Percentiles rank a stretch among this genome's conserved stretches.
These are phyloP conservation scores for Nemania sp. DNA, from an alignment of 2,329 filamentous ascomycete species.

Conservation along the genomic window DNA sequence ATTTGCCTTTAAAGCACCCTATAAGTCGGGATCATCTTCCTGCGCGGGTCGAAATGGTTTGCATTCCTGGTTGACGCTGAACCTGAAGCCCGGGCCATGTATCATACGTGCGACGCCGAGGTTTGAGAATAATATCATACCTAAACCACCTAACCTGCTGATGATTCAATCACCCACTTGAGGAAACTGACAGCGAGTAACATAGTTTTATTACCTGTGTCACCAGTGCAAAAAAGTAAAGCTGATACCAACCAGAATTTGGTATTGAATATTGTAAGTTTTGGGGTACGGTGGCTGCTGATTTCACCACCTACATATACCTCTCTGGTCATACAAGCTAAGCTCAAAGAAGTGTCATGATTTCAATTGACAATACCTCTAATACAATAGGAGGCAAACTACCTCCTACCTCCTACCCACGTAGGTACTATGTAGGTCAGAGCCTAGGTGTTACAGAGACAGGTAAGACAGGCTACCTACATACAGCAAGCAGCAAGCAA, in stretches of 20 bases:
- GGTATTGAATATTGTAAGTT: background rate
- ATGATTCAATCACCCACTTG: background rate
- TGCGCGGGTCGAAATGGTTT: background rate
- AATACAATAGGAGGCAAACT: no score
- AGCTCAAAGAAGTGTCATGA: background rate
- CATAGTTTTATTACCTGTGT: background rate
- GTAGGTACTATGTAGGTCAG: no score
- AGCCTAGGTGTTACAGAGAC: no score
- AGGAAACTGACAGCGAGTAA: background rate
- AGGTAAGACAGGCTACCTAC: no score
- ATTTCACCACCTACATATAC: background rate
- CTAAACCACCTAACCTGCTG: background rate
- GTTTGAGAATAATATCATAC: conserved; percentile 31
- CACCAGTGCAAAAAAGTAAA: background rate
- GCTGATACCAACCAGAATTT: background rate
- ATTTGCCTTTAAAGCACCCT: background rate
- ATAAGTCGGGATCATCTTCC: background rate
- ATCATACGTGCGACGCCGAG: conserved; percentile 22
- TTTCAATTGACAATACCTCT: background rate
- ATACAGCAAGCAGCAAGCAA: no score
- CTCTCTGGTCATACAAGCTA: background rate
- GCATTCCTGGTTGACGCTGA: background rate
- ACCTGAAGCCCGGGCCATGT: conserved; percentile 19
- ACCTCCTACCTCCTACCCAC: no score
- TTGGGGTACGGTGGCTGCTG: background rate